Conservation (phyloP, 2,329 filamentous ascomycete species). For the Emergomyces africanus region DNA sequence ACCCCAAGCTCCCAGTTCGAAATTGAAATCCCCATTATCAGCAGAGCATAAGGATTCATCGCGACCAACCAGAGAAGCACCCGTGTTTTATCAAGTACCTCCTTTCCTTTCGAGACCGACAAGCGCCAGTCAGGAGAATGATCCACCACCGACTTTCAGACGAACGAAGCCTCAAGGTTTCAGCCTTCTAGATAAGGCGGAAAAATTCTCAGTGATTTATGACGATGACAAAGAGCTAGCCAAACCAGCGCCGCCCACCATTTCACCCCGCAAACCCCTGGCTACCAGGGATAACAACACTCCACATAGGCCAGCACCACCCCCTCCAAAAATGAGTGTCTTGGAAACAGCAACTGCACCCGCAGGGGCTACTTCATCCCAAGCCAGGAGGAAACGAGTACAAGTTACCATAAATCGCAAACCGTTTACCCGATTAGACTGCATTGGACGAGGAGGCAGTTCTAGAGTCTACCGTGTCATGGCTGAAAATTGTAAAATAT, state of each 20-base stretch:
- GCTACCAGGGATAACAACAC: slow-evolving; percentile 52
- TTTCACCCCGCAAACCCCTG: slow-evolving; percentile 35
- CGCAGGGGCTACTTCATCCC: slow-evolving; percentile 64
- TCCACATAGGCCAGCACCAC: slow-evolving; percentile 60
- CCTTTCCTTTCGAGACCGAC: slow-evolving; percentile 47
- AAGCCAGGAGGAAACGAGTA: slow-evolving; percentile 62
- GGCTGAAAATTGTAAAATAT: slow-evolving; percentile 91
- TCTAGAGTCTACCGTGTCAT: slow-evolving; percentile 93
- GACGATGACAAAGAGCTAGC: slow-evolving; percentile 20
- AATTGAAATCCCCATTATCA: slow-evolving; percentile 29
- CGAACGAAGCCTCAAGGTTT: slow-evolving; percentile 45
- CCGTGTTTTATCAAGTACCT: slow-evolving; percentile 47
- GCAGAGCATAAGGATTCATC: slow-evolving; percentile 29
- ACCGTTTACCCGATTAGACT: slow-evolving; percentile 77
- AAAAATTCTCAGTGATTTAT: slow-evolving; percentile 41
- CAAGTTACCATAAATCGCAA: slow-evolving; percentile 84
- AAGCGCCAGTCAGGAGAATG: slow-evolving; percentile 71
- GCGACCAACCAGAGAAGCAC: slow-evolving; percentile 29
- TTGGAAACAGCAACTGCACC: slow-evolving; percentile 80
- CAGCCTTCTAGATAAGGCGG: slow-evolving; percentile 43
- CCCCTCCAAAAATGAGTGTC: slow-evolving; percentile 89
- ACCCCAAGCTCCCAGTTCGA: slow-evolving; percentile 23
- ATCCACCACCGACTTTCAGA: slow-evolving; percentile 57
- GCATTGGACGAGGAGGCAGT: slow-evolving; percentile 82
- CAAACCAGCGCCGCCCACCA: slow-evolving; percentile 33